Base-by-base conservation (phyloP, 179 eudicot species). In the Silene noctiflora region DNA sequence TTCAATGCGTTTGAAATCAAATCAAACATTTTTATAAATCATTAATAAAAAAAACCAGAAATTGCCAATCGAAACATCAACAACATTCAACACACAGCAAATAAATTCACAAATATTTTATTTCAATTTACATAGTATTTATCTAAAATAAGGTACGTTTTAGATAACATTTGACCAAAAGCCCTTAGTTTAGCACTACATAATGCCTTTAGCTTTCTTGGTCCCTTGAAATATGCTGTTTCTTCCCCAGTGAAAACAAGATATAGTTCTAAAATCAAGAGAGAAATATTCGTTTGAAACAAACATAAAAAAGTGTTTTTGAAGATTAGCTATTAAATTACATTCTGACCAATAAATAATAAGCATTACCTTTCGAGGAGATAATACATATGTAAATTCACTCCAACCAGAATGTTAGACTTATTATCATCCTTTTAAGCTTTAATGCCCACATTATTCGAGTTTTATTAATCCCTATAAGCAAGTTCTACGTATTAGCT, bases 361-460 rank as follows among this genome's bases (percentile, higher is more conserved):
- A 60, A 35, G 77, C 74, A 24, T 71, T 24, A 74, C n/a, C 77
- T 74, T 74, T 74, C 77, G 69, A 69, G 44, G 31, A 59, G 35
- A 60, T 61, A 62, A 73, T 61, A 61, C 69, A 39, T 67, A 31
- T 31, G 16, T 20, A 53, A 29, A 12, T 22, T 67, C 44, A 29
- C 39, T 62, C 2, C 16, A 61, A 74, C 44, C 42, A 74, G 67
- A 74, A 60, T 60, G 39, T 29, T 21, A 63, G 70, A 63, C 68
- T 53, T 73, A 24, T 74, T n/a, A 7, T 44, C 56, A 24, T 8
- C 33, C 35, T 63, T 27, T 53, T 51, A 25, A 14, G 46, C 35
- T 46, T 27, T 65, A 33, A 66, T 27, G 64, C 27, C 72, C 24
- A 75, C 35, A 75, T 53, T 48, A 66, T 67, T 67, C 31, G 29